These are phyloP conservation scores for Acanthamoeba castellanii DNA, from an alignment of 208 protist species.

Conservation along the genomic window DNA sequence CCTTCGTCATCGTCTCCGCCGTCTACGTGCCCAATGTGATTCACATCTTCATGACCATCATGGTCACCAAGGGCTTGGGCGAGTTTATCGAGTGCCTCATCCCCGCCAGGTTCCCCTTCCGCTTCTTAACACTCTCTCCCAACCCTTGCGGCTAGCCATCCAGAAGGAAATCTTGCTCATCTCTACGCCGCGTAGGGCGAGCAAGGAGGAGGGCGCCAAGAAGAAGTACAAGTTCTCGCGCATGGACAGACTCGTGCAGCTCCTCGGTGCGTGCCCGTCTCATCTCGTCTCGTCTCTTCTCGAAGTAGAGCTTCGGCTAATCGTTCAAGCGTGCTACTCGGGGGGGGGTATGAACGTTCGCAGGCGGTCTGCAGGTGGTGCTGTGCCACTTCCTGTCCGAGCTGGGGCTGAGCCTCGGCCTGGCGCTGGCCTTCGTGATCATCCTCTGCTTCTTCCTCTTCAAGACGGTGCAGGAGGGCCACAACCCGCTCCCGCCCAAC, in stretches of 20 bases:
- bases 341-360: not conserved
- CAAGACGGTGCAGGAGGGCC: slow-evolving; percentile 51
- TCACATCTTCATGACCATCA: slow-evolving; percentile 60
- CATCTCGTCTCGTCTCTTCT: not conserved
- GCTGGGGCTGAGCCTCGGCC: slow-evolving; percentile 34
- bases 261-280: not conserved
- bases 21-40: slow-evolving; percentile 30
- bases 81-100: slow-evolving; percentile 44
- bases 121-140: not conserved
- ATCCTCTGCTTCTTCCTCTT: slow-evolving; percentile 43
- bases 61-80: slow-evolving; percentile 54
- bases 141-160: not conserved
- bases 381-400: slow-evolving; percentile 32
- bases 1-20: slow-evolving; percentile 11
- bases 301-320: not conserved
- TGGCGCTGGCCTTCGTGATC: slow-evolving; percentile 34
- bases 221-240: slow-evolving; percentile 47
- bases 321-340: not conserved
- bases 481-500: slow-evolving; percentile 51
- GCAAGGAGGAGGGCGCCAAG: slow-evolving; percentile 61
- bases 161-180: not conserved
- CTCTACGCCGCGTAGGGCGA: not conserved
- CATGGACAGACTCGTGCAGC: slow-evolving; percentile 53
- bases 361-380: slow-evolving; percentile 47
- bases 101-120: not conserved